phyloP scores from a whole-genome alignment of 495 filamentous ascomycete genomes.

The Extremus antarcticus region DNA sequence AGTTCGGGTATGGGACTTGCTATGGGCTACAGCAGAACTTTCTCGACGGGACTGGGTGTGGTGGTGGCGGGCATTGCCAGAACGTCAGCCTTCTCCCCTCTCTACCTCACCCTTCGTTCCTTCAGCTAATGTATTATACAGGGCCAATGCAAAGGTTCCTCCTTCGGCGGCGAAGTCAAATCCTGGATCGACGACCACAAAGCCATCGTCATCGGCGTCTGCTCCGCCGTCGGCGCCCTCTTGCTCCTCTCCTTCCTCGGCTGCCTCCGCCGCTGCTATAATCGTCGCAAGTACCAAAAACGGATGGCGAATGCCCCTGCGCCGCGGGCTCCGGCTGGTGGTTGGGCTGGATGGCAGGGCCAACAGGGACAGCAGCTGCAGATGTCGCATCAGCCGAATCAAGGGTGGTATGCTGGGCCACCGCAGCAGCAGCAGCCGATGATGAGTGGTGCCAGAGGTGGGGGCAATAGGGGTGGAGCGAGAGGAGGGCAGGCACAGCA shows the following conservation, averaged over 20 bases:
- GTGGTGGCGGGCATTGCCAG: conserved; percentile 64
- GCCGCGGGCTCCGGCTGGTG: conserved; percentile 8
- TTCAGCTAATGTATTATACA: no score
- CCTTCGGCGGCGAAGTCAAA: conserved; percentile 30
- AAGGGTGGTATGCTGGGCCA: conserved; percentile 9
- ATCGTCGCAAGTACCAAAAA: conserved; percentile 4
- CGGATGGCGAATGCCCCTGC: neutral
- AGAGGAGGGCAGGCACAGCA: neutral
- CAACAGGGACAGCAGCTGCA: conserved; percentile 1
- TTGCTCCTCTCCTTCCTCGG: conserved; percentile 29
- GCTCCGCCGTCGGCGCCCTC: conserved; percentile 30
- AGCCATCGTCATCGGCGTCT: conserved; percentile 34
- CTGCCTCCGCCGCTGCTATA: conserved; percentile 27
- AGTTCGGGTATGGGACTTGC: conserved; percentile 52
- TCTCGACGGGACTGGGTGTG: conserved; percentile 82
- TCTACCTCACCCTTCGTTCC: no score
- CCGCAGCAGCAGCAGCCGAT: no score
- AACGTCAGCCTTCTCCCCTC: conserved; percentile 38
- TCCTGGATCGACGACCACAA: conserved; percentile 37
- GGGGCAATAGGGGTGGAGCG: neutral
- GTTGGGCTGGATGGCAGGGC: conserved; percentile 15
- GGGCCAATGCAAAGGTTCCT: conserved; percentile 33
- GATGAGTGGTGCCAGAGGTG: neutral
- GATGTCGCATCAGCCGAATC: conserved; percentile 2
- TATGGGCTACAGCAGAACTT: conserved; percentile 81